Percentiles rank a stretch among this genome's conserved stretches.
These are phyloP conservation scores for Colletotrichum sp. DNA, from an alignment of 2,329 filamentous ascomycete species.

Conservation along the genomic window DNA sequence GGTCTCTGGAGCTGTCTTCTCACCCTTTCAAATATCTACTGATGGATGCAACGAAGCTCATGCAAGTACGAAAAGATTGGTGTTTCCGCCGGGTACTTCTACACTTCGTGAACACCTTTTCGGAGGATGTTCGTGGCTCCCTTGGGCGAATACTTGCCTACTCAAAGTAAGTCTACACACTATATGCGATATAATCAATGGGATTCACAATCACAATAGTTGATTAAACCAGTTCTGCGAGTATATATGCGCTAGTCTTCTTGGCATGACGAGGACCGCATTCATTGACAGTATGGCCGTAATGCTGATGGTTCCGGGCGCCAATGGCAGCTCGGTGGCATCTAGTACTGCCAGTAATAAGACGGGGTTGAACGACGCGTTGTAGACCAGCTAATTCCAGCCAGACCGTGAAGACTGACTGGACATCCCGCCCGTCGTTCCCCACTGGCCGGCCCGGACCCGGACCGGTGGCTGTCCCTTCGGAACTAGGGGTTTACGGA, in stretches of 20 bases:
- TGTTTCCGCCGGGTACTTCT: constrained; percentile 47
- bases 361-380: constrained; percentile 57
- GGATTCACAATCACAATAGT: constrained; percentile 35
- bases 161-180: constrained; percentile 58
- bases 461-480: background rate
- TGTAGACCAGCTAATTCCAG: constrained; percentile 58
- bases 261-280: constrained; percentile 40
- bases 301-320: constrained; percentile 46
- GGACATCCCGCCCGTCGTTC: background rate
- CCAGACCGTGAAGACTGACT: constrained; percentile 20
- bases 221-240: background rate
- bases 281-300: constrained; percentile 58
- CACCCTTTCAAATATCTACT: constrained; percentile 49
- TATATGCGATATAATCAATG: constrained; percentile 52
- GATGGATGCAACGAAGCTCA: constrained; percentile 49
- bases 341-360: constrained; percentile 56
- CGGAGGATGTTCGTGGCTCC: constrained; percentile 52
- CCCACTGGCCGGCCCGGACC: background rate
- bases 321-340: constrained; percentile 52
- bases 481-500: background rate
- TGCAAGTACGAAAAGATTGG: constrained; percentile 56
- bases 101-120: constrained; percentile 54
- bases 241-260: background rate
- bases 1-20: background rate
- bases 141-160: constrained; percentile 34